phyloP scores from a whole-genome alignment of 202 grass and related monocot species.

The Saccharum hybrid region DNA sequence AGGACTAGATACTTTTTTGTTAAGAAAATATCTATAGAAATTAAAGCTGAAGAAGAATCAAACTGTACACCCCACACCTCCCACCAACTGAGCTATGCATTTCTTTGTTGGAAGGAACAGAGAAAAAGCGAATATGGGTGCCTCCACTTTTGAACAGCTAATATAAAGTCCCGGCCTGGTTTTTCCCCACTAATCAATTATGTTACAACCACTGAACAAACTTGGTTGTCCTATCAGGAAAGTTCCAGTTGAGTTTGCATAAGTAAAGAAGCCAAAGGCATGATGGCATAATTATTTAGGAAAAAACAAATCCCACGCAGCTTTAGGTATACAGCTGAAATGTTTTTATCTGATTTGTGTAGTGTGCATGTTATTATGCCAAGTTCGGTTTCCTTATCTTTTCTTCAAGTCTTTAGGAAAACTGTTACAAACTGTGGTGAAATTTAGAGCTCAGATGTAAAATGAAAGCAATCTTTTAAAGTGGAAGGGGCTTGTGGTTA shows the following conservation, averaged over 20 bases:
- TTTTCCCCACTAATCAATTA: neutral
- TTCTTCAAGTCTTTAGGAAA: neutral
- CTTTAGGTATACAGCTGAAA: conserved; percentile 12
- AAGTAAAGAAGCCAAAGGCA: neutral
- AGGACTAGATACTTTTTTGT: neutral
- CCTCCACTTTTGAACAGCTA: neutral
- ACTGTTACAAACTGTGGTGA: conserved; percentile 3
- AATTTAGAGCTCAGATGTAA: neutral
- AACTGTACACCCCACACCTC: neutral
- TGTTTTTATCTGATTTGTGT: conserved; percentile 3
- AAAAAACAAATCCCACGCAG: neutral
- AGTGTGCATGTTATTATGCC: neutral
- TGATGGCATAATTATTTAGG: neutral
- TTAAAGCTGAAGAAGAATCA: neutral
- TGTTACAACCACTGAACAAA: neutral
- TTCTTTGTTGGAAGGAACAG: neutral
- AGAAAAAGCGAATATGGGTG: neutral
- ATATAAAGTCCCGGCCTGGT: neutral
- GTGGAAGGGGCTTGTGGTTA: conserved; percentile 8
- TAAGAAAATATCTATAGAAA: neutral
- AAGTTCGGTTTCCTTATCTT: conserved; percentile 16
- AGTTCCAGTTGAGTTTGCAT: conserved; percentile 17
- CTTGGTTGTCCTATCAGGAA: neutral
- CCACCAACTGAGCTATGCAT: neutral
- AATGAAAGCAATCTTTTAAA: neutral